These are phyloP conservation scores for Globisporangium recalcitrans DNA, from an alignment of 352 stramenopile species.

Conservation along the genomic window DNA sequence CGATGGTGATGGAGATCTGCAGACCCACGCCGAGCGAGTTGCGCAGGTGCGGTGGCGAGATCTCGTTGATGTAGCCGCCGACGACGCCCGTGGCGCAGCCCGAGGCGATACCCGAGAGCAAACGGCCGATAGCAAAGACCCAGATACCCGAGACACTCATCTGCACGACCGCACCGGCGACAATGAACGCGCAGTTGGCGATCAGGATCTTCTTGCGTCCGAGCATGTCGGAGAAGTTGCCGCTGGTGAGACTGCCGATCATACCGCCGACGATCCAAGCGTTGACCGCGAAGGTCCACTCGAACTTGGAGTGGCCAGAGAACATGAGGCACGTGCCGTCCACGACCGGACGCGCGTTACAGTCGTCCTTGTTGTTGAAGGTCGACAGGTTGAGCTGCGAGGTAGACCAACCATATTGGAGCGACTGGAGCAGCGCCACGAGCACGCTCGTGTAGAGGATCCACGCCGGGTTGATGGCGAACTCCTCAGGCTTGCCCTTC, in stretches of 20 bases:
- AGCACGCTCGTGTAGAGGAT: slow-evolving; percentile 46
- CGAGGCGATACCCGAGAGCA: slow-evolving; percentile 35
- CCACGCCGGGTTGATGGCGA: neutral
- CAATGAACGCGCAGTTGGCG: slow-evolving; percentile 20
- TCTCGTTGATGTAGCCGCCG: slow-evolving; percentile 43
- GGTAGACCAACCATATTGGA: slow-evolving; percentile 51
- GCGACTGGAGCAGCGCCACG: slow-evolving; percentile 39
- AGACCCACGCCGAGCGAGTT: slow-evolving; percentile 28
- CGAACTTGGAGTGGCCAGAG: slow-evolving; percentile 27
- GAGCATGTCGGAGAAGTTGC: slow-evolving; percentile 26
- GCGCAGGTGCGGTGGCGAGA: slow-evolving; percentile 34
- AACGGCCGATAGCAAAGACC: slow-evolving; percentile 30
- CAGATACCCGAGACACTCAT: slow-evolving; percentile 23
- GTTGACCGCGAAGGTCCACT: slow-evolving; percentile 38
- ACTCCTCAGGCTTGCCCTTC: slow-evolving; percentile 1
- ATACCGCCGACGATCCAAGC: slow-evolving; percentile 38
- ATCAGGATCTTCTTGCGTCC: slow-evolving; percentile 19
- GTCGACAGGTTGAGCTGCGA: slow-evolving; percentile 52
- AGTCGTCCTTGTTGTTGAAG: slow-evolving; percentile 32
- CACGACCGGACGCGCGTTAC: slow-evolving; percentile 11
- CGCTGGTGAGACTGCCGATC: slow-evolving; percentile 29
- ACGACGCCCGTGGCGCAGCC: slow-evolving; percentile 27
- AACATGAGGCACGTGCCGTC: slow-evolving; percentile 31
- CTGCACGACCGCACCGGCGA: slow-evolving; percentile 21
- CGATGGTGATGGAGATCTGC: slow-evolving; percentile 44